These are phyloP conservation scores for Amanita molliuscula DNA, from an alignment of 768 basidiomycete species.

Conservation along the genomic window DNA sequence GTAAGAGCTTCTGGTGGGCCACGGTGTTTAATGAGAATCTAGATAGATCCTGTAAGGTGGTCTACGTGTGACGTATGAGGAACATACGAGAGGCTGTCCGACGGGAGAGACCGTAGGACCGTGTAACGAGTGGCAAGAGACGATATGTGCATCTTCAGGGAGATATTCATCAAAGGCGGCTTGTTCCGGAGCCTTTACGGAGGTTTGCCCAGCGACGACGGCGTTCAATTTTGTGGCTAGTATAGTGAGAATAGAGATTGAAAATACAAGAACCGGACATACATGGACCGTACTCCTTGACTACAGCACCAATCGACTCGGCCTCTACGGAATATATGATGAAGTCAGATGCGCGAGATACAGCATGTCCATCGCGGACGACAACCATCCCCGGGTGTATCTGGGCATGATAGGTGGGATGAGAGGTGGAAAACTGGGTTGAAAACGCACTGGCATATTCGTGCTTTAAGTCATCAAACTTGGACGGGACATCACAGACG, in stretches of 20 bases:
- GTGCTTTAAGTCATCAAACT: slow-evolving; percentile 49
- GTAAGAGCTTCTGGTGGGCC: slow-evolving; percentile 61
- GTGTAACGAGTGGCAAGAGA: slow-evolving; percentile 92
- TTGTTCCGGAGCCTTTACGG: slow-evolving; percentile 91
- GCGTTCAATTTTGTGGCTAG: slow-evolving; percentile 87
- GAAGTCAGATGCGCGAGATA: slow-evolving; percentile 84
- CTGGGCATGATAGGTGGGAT: slow-evolving; percentile 20
- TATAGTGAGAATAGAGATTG: slow-evolving; percentile 3
- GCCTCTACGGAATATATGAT: slow-evolving; percentile 96
- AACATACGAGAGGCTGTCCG: slow-evolving; percentile 76
- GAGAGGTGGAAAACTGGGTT: neutral
- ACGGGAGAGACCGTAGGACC: slow-evolving; percentile 82
- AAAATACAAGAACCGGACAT: slow-evolving; percentile 17
- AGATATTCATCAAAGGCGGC: slow-evolving; percentile 83
- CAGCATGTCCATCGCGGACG: slow-evolving; percentile 72
- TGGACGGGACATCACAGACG: slow-evolving; percentile 79
- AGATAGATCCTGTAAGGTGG: slow-evolving; percentile 1
- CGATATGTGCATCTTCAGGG: slow-evolving; percentile 77
- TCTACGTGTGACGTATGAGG: neutral
- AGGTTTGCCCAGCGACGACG: slow-evolving; percentile 92
- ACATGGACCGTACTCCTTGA: slow-evolving; percentile 89
- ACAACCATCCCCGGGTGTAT: slow-evolving; percentile 53
- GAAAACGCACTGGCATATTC: slow-evolving; percentile 46
- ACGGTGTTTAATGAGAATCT: slow-evolving; percentile 88
- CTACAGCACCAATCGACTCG: slow-evolving; percentile 75